Conservation (phyloP, 73 alveolate genomes). For the Paramecium tetraurelia region DNA sequence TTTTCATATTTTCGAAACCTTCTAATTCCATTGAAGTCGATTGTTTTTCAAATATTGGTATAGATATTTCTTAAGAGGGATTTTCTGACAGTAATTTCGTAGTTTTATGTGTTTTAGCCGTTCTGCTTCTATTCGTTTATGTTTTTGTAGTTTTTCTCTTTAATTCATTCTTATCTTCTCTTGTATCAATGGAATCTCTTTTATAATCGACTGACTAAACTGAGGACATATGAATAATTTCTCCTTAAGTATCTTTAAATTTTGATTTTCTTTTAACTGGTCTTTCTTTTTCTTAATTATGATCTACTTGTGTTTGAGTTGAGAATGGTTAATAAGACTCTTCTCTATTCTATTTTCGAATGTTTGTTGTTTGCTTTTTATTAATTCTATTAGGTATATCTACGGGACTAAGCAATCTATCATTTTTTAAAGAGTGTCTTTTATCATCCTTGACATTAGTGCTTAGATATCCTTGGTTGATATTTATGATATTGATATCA, state of each 20-base stretch:
- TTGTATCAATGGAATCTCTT: neutral
- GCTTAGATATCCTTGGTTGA: neutral
- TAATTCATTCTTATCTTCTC: neutral
- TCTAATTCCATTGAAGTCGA: conserved; percentile 22
- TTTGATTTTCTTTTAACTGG: neutral
- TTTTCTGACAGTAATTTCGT: neutral
- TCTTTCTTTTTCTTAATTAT: neutral
- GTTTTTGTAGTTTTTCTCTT: neutral
- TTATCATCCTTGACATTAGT: neutral
- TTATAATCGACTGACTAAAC: neutral
- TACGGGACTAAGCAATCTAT: neutral
- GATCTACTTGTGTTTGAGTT: neutral
- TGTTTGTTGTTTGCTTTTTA: neutral
- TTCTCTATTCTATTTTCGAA: neutral
- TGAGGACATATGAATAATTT: neutral
- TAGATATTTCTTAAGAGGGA: neutral
- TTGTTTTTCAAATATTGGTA: neutral
- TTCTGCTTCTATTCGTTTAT: neutral
- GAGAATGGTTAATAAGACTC: neutral
- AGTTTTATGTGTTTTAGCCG: neutral
- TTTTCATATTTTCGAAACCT: neutral
- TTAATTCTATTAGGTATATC: neutral
- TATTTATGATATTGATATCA: neutral
- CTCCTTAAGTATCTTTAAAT: neutral
- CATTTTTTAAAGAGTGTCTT: neutral